Evolutionary conservation across 495 filamentous ascomycete genomes (phyloP).

Genomic region (Zalerion maritima): DNA sequence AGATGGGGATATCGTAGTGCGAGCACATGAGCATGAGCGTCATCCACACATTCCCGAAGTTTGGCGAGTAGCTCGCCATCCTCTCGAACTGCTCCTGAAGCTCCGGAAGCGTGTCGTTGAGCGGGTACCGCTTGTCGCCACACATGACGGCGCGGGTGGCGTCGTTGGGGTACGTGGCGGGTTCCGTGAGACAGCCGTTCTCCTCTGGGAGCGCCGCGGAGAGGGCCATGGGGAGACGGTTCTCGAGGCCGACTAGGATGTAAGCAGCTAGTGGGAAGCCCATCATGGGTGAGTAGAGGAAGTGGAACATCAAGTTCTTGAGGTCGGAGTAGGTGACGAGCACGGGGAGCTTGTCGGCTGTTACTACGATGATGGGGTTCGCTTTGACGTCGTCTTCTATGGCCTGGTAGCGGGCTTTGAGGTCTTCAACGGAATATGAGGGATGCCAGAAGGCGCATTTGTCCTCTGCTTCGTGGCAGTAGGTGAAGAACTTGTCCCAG

Average conservation of each 20-base stretch:
- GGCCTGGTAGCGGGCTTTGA: slow-evolving; percentile 26
- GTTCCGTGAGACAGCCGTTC: slow-evolving; percentile 22
- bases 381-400: slow-evolving; percentile 26
- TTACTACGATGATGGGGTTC: slow-evolving; percentile 31
- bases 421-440: slow-evolving; percentile 23
- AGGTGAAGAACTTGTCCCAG: slow-evolving; percentile 22
- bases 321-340: slow-evolving; percentile 19
- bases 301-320: slow-evolving; percentile 18
- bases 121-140: slow-evolving; percentile 26
- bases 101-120: slow-evolving; percentile 23
- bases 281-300: slow-evolving; percentile 20
- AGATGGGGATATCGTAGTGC: slow-evolving; percentile 22
- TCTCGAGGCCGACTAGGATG: slow-evolving; percentile 13
- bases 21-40: slow-evolving; percentile 26
- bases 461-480: slow-evolving; percentile 18
- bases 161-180: slow-evolving; percentile 32
- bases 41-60: slow-evolving; percentile 25
- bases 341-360: slow-evolving; percentile 17
- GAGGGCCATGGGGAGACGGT: slow-evolving; percentile 3
- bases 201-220: slow-evolving; percentile 7
- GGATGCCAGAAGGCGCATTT: slow-evolving; percentile 19
- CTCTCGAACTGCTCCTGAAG: slow-evolving; percentile 19
- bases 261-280: slow-evolving; percentile 17
- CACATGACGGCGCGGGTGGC: slow-evolving; percentile 29
- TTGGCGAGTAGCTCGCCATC: slow-evolving; percentile 23